phyloP scores from a whole-genome alignment of 371 early-diverging fungal species.

The Mucor plumbeus region DNA sequence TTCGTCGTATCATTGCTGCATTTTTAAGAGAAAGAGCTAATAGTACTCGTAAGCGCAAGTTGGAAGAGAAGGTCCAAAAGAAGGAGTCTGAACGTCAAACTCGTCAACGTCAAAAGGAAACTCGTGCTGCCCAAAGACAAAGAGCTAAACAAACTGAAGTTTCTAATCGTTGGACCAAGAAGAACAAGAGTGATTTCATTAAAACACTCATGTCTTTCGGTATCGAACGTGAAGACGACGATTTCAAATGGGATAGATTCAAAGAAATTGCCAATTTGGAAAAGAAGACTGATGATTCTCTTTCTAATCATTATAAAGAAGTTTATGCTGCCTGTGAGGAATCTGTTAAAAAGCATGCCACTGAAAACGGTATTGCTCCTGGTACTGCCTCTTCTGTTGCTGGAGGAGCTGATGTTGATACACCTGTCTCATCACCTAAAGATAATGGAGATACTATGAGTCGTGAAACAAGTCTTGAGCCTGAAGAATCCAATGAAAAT shows the following conservation, averaged over 20 bases:
- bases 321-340: constrained; percentile 66
- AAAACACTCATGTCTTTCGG: constrained; percentile 75
- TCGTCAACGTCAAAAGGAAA: constrained; percentile 54
- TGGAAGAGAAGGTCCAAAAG: constrained; percentile 52
- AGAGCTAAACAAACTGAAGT: constrained; percentile 49
- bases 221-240: constrained; percentile 52
- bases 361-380: constrained; percentile 18
- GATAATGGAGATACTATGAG: constrained; percentile 27
- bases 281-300: constrained; percentile 74
- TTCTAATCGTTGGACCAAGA: constrained; percentile 71
- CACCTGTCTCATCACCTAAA: constrained; percentile 28
- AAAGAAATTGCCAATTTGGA: constrained; percentile 70
- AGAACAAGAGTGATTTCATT: constrained; percentile 73
- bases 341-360: constrained; percentile 51
- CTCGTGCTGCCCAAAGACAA: constrained; percentile 50
- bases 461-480: constrained; percentile 54
- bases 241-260: constrained; percentile 71
- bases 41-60: constrained; percentile 44
- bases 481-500: constrained; percentile 53
- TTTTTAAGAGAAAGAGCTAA: constrained; percentile 62
- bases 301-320: constrained; percentile 66
- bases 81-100: constrained; percentile 45
- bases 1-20: constrained; percentile 71
- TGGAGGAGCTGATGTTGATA: constrained; percentile 14
- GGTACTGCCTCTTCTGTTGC: constrained; percentile 5